Evolutionary conservation across 2,329 filamentous ascomycete species (phyloP), one percentile per base, ranked within the genome.

Genomic region (Diaporthe vaccinii): DNA sequence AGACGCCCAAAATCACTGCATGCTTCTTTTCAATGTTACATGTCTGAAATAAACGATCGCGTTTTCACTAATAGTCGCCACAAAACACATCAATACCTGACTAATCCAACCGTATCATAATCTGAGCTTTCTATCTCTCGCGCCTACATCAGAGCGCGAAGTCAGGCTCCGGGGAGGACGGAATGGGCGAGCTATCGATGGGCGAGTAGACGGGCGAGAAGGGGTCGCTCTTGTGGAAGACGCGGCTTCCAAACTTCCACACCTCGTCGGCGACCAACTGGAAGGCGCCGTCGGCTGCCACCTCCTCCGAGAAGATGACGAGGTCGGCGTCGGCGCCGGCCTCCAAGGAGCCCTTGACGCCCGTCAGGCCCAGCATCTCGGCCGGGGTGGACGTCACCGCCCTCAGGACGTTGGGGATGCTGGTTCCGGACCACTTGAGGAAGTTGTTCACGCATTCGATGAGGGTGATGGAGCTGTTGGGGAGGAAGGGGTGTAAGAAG

Each of bases 391-490:
- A 86, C 0, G 95, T 97, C 41, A 96, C 94, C 12, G 93, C 90
- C 77, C 89, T 90, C 61, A 97, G 84, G 1, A 93, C 94, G 80
- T 92, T 89, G 0, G 93, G 90, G 49, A 96, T 88, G 49, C 87
- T 88, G 7, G 91, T 89, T 20, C 92, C 93, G 1, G 92, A 92
- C 92, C 93, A 96, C 75, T 89, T 89, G 78, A 95, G 86, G 82
- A 97, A 96, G 83, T 97, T 97, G 81, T 92, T 93, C 73, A 96
- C 91, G 79, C 95, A 97, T 79, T 96, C 93, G 55, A 96, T 89
- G n/a, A 97, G 87, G 9, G 93, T 92, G 71, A 93, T 91, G 57
- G 91, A 92, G 79, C 91, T 93, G 31, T 8, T 15, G 36, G 5
- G 4, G 5, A 10, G 61, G 1, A 17, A 10, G 12, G n/a, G 49